Conservation (phyloP, 208 protist genomes). For the Acanthamoeba lenticulata region DNA sequence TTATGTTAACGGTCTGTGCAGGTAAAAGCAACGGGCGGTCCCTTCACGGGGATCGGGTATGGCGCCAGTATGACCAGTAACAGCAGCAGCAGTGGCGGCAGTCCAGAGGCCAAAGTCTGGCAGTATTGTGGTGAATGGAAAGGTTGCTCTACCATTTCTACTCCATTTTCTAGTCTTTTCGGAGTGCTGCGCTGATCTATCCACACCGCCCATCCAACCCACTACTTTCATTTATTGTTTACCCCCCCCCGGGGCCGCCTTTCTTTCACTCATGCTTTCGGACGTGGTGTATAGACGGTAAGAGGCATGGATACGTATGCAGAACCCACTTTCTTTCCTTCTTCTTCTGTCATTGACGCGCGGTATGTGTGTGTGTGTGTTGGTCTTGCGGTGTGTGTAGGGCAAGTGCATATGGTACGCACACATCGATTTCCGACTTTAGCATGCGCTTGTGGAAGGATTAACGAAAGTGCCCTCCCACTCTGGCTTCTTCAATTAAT, state of each 20-base stretch:
- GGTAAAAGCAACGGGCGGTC: background rate
- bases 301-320: background rate
- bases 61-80: background rate
- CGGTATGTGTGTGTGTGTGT: background rate
- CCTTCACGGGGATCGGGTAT: background rate
- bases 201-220: no score
- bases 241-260: no score
- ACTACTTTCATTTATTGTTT: background rate
- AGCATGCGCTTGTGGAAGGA: no score
- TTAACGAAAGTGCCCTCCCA: background rate
- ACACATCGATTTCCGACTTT: background rate
- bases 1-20: background rate
- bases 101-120: background rate
- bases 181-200: no score
- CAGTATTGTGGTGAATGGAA: conserved; percentile 14
- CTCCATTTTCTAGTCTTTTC: background rate
- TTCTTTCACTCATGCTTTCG: background rate
- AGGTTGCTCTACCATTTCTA: background rate
- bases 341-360: background rate
- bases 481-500: background rate
- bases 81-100: background rate
- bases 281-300: background rate
- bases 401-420: conserved; percentile 38
- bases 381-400: background rate
- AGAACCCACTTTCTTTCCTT: background rate